A percentile compares a stretch with the other conserved stretches of the same genome.
Conservation (phyloP, 345 rosid genomes). For the Salix brachista region DNA sequence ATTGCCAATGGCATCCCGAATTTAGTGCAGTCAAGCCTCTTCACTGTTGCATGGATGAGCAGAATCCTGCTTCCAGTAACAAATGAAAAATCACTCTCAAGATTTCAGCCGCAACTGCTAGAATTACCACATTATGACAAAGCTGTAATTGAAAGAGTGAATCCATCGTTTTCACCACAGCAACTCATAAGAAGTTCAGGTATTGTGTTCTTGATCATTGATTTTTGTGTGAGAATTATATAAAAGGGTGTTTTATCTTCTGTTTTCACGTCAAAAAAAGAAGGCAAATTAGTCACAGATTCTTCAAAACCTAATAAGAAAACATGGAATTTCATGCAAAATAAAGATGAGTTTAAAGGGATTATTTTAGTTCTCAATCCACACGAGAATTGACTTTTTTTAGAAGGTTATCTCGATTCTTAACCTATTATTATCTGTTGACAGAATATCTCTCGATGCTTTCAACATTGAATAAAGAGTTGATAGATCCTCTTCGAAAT, state of each 20-base stretch:
- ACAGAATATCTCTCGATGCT: conserved; percentile 30
- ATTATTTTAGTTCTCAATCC: not conserved
- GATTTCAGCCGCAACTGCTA: conserved; percentile 19
- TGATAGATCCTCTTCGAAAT: conserved; percentile 28
- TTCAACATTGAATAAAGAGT: conserved; percentile 26
- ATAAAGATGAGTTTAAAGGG: not conserved
- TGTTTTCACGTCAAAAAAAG: not conserved
- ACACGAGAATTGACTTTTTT: not conserved
- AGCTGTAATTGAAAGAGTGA: conserved; percentile 19
- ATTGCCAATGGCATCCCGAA: conserved; percentile 46
- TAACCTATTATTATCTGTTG: not conserved
- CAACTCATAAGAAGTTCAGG: conserved; percentile 35
- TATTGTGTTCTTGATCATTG: conserved; percentile 6
- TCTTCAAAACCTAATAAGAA: not conserved
- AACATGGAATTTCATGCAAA: not conserved
- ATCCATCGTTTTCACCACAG: conserved; percentile 30
- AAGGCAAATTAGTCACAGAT: not conserved
- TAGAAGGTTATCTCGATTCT: not conserved
- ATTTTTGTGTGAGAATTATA: not conserved
- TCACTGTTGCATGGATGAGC: conserved; percentile 52
- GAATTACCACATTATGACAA: conserved; percentile 23
- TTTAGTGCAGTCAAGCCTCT: conserved; percentile 45
- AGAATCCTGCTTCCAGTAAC: conserved; percentile 18
- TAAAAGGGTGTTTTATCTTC: not conserved
- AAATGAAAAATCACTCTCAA: conserved; percentile 20